Evolutionary conservation across 257 asterid genomes (phyloP), one percentile per base, ranked within the genome.

Genomic region (Marsdenia floribunda): DNA sequence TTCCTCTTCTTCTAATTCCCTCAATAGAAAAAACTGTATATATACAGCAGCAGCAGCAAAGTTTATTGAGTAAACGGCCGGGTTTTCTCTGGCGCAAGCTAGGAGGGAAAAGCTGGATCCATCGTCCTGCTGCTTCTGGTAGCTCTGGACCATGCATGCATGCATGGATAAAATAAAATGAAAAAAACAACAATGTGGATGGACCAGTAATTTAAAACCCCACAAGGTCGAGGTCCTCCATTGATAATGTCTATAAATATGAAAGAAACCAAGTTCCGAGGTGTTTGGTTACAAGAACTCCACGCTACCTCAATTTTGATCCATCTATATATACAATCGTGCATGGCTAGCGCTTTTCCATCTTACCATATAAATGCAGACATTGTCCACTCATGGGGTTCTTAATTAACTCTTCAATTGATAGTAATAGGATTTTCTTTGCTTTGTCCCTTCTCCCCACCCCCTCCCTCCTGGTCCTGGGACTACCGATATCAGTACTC

Each of bases 241-340:
- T 22, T 47, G 52, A 16, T 4, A 18, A 5, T 12, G 68, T 21
- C 70, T 64, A 64, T 18, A 35, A 64, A 35, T 35, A 64, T 64
- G 70, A 64, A 64, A 64, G 70, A 35, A 64, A 64, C 70, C 70
- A 35, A 18, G 47, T 35, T 37, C 47, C 70, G 6, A 64, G 21
- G 26, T 7, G 24, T 58, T 35, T 6, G 70, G 70, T 37, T 64
- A 35, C 24, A 35, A 12, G 24, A 37, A 64, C 70, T 64, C 70
- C 49, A 64, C 47, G 49, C 49, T 44, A 44, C 49, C 49, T 44
- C 49, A 44, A 44, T 44, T 44, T 44, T 44, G 49, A 44, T 44
- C 49, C 49, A 10, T 44, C 49, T 6, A 44, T 29, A 29, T 8
- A 11, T 16, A 5, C 5, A 33, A 33, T 15, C 44, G n/a, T 35